These are phyloP conservation scores for Neofusicoccum umdonicola DNA, from an alignment of 2,329 filamentous ascomycete genomes.

Conservation along the genomic window DNA sequence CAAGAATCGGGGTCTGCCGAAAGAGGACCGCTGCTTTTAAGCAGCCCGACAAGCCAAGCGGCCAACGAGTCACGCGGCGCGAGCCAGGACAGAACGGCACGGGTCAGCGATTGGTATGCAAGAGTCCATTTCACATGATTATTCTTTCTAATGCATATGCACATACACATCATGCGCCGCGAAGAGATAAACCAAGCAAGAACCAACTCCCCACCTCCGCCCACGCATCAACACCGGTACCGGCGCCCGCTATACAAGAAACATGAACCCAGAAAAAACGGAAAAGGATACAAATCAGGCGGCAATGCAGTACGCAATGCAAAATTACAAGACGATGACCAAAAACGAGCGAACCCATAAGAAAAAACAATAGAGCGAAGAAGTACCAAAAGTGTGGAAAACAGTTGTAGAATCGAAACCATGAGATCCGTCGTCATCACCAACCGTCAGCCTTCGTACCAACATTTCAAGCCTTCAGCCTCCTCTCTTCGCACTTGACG, in stretches of 20 bases:
- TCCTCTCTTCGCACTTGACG: constrained; percentile 60
- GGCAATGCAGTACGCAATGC: not conserved
- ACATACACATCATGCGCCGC: not conserved
- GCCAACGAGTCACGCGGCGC: too few relatives aligned
- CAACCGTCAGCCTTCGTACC: not conserved
- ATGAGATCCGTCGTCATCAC: not conserved
- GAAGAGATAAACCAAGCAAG: not conserved
- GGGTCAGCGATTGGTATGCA: too few relatives aligned
- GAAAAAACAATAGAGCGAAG: not conserved
- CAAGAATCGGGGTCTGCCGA: too few relatives aligned
- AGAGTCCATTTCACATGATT: too few relatives aligned
- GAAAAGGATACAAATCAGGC: not conserved
- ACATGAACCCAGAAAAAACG: not conserved
- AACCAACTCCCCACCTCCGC: not conserved
- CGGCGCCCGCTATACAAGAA: not conserved
- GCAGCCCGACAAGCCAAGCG: too few relatives aligned
- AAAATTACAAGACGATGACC: not conserved
- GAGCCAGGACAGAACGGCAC: too few relatives aligned
- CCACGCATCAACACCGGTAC: not conserved
- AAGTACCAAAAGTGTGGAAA: not conserved
- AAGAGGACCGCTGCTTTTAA: too few relatives aligned
- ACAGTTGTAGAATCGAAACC: not conserved
- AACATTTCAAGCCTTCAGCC: constrained; percentile 54
- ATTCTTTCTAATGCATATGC: not conserved
- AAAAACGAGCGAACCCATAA: not conserved